These are phyloP conservation scores for Carex parvula DNA, from an alignment of 176 grass and related monocot genomes.

Conservation along the genomic window DNA sequence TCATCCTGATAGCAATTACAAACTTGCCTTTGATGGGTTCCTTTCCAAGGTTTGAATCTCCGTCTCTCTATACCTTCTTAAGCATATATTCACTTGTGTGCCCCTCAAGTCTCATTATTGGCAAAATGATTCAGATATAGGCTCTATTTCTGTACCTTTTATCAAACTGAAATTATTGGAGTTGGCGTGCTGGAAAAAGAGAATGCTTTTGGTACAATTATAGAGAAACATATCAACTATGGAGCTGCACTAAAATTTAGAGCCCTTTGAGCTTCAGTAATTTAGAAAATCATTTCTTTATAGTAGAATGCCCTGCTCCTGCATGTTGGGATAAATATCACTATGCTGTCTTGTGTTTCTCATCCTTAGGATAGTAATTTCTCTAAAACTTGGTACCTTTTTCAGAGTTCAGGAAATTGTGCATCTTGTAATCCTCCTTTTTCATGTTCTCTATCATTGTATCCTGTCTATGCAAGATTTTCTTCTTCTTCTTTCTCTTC, in stretches of 20 bases:
- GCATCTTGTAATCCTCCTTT: not conserved
- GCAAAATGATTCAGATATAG: not conserved
- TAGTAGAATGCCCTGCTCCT: not conserved
- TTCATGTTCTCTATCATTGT: not conserved
- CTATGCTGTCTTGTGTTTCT: not conserved
- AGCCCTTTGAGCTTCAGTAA: not conserved
- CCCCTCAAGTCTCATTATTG: not conserved
- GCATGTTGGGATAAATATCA: not conserved
- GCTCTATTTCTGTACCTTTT: not conserved
- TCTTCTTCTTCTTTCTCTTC: not conserved
- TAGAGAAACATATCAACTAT: not conserved
- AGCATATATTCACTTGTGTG: not conserved
- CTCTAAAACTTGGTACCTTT: not conserved
- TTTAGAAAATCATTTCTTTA: not conserved
- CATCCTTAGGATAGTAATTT: not conserved
- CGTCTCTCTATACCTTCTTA: not conserved
- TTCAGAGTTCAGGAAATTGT: not conserved
- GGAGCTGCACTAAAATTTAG: not conserved
- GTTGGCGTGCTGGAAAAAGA: not conserved
- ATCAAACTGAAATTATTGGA: not conserved
- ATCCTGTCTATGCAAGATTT: not conserved
- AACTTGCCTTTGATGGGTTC: slow-evolving; percentile 81
- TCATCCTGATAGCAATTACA: slow-evolving; percentile 95
- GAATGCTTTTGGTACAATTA: not conserved
- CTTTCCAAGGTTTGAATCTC: slow-evolving; percentile 66